A percentile compares a stretch with the other conserved stretches of the same genome.
Conservation (phyloP, 2,329 filamentous ascomycete species). For the Samsoniella hepiali region DNA sequence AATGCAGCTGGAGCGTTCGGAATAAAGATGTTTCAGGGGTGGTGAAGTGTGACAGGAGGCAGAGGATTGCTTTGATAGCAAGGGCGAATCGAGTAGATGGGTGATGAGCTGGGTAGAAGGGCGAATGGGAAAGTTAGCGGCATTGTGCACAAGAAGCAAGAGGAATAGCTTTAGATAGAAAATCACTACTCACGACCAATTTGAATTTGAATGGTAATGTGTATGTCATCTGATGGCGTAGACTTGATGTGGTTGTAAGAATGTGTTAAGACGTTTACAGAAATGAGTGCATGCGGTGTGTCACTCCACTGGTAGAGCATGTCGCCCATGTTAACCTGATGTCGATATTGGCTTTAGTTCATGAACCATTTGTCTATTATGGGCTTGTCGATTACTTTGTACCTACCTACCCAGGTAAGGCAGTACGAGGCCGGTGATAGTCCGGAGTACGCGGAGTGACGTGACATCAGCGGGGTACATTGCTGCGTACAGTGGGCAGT, state of each 20-base stretch:
- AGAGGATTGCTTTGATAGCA: neutral
- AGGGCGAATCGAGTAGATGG: neutral
- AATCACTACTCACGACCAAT: slow-evolving; percentile 3
- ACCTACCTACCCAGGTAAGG: no score
- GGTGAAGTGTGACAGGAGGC: slow-evolving; percentile 3
- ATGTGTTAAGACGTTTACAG: no score
- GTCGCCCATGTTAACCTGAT: no score
- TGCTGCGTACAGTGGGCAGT: no score
- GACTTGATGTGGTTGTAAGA: neutral
- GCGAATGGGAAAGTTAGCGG: neutral
- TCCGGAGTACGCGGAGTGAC: neutral
- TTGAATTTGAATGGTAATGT: neutral
- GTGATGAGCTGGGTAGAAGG: neutral
- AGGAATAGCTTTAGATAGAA: slow-evolving; percentile 9
- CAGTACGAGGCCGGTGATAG: neutral
- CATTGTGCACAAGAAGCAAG: neutral
- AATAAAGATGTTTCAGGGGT: slow-evolving; percentile 20
- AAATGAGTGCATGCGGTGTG: no score
- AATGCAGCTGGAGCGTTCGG: slow-evolving; percentile 21
- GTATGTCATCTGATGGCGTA: neutral
- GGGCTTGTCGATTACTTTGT: no score
- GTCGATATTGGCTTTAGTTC: no score
- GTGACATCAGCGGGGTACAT: no score
- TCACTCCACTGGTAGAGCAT: no score
- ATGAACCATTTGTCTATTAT: no score